These are phyloP conservation scores for Nakazawaea holstii DNA, from an alignment of 805 yeast species.

Conservation along the genomic window DNA sequence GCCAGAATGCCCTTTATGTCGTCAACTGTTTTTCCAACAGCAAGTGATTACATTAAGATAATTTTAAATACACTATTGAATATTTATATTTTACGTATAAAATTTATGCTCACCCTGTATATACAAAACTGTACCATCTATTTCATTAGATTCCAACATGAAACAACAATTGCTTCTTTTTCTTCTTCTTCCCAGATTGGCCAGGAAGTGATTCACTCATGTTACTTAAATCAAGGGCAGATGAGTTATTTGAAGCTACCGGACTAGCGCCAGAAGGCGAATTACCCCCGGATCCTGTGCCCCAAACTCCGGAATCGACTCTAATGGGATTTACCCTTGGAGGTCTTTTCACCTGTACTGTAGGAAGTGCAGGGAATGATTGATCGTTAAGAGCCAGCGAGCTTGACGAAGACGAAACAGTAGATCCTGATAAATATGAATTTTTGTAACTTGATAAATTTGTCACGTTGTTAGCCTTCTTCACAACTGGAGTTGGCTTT, in stretches of 20 bases:
- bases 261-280: slow-evolving; percentile 5
- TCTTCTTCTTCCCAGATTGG: slow-evolving; percentile 31
- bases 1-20: slow-evolving; percentile 88
- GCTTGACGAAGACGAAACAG: slow-evolving; percentile 15
- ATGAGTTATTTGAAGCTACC: slow-evolving; percentile 9
- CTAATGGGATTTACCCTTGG: slow-evolving; percentile 56
- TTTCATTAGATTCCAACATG: slow-evolving; percentile 38
- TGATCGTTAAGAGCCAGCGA: slow-evolving; percentile 17
- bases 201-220: slow-evolving; percentile 18
- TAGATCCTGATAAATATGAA: slow-evolving; percentile 6
- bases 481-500: slow-evolving; percentile 13
- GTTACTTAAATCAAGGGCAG: slow-evolving; percentile 17
- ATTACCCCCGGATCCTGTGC: slow-evolving; percentile 5
- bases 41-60: slow-evolving; percentile 47
- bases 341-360: slow-evolving; percentile 34
- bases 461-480: not conserved
- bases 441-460: not conserved
- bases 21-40: slow-evolving; percentile 63
- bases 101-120: not conserved
- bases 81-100: not conserved
- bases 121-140: not conserved
- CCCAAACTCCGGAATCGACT: slow-evolving; percentile 27
- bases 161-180: slow-evolving; percentile 50
- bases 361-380: slow-evolving; percentile 46
- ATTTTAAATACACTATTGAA: slow-evolving; percentile 1